These are phyloP conservation scores for Yamadazyma mexicana DNA, from an alignment of 1,139 yeast genomes.

Conservation along the genomic window DNA sequence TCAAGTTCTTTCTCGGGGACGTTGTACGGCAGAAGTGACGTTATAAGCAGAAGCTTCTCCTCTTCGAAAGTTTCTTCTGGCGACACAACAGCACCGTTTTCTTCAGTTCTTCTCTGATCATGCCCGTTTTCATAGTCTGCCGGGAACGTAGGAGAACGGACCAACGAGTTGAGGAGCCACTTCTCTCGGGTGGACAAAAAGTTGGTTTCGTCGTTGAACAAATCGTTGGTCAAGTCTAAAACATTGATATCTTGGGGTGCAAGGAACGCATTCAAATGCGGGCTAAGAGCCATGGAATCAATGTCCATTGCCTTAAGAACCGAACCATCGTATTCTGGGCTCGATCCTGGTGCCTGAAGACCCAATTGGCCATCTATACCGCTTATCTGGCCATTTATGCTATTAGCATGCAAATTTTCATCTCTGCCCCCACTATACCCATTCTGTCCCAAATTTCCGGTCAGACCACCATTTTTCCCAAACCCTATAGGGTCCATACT, in stretches of 20 bases:
- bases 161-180: slow-evolving; percentile 16
- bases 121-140: neutral
- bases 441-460: neutral
- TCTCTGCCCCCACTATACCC: neutral
- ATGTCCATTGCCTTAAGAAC: neutral
- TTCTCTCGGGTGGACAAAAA: slow-evolving; percentile 14
- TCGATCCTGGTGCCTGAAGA: too few species aligned
- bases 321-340: neutral
- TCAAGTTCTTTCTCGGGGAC: slow-evolving; percentile 15
- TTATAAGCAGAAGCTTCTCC: slow-evolving; percentile 9
- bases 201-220: slow-evolving; percentile 8
- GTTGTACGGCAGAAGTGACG: slow-evolving; percentile 3
- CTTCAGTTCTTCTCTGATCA: too few species aligned
- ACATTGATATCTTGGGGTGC: slow-evolving; percentile 1
- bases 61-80: slow-evolving; percentile 11
- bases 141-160: slow-evolving; percentile 14
- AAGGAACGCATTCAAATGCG: neutral
- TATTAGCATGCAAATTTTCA: too few species aligned
- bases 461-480: too few species aligned
- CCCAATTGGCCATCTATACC: too few species aligned
- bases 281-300: neutral
- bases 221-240: slow-evolving; percentile 11
- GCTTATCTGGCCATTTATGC: too few species aligned
- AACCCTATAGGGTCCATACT: too few species aligned
- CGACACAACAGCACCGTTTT: too few species aligned